phyloP scores from a whole-genome alignment of 2,329 filamentous ascomycete genomes.

The Claviceps sp. region DNA sequence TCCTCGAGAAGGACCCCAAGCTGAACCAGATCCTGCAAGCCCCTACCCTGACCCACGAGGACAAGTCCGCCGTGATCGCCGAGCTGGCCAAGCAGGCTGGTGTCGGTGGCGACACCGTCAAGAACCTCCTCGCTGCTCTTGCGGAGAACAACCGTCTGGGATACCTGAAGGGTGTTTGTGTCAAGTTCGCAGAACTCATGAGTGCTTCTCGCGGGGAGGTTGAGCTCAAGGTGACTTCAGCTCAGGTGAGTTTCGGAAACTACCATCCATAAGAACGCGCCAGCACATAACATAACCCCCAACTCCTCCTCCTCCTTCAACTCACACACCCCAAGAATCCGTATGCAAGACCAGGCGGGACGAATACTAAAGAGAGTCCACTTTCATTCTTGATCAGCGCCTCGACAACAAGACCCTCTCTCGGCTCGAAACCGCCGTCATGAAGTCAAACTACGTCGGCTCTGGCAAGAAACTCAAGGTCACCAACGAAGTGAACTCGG shows the following conservation, averaged over 20 bases:
- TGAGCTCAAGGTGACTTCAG: slow-evolving; percentile 83
- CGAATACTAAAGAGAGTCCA: background rate
- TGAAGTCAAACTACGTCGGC: slow-evolving; percentile 79
- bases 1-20: slow-evolving; percentile 75
- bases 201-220: slow-evolving; percentile 83
- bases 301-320: no score
- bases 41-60: slow-evolving; percentile 61
- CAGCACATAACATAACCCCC: background rate
- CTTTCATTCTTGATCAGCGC: slow-evolving; percentile 36
- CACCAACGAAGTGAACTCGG: slow-evolving; percentile 83
- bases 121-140: slow-evolving; percentile 84
- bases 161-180: slow-evolving; percentile 65
- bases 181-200: slow-evolving; percentile 82
- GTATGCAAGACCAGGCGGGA: no score
- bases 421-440: slow-evolving; percentile 74
- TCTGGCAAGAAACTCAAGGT: slow-evolving; percentile 98
- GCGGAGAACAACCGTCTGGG: slow-evolving; percentile 94
- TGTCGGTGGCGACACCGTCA: slow-evolving; percentile 65
- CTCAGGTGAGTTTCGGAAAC: slow-evolving; percentile 50
- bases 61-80: slow-evolving; percentile 76
- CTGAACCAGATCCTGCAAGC: slow-evolving; percentile 62
- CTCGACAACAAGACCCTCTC: slow-evolving; percentile 77
- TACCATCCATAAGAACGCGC: no score
- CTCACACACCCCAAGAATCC: no score
- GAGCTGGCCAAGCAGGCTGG: slow-evolving; percentile 80